phyloP scores from a whole-genome alignment of 179 eudicot genomes.

The Spergularia azorica region DNA sequence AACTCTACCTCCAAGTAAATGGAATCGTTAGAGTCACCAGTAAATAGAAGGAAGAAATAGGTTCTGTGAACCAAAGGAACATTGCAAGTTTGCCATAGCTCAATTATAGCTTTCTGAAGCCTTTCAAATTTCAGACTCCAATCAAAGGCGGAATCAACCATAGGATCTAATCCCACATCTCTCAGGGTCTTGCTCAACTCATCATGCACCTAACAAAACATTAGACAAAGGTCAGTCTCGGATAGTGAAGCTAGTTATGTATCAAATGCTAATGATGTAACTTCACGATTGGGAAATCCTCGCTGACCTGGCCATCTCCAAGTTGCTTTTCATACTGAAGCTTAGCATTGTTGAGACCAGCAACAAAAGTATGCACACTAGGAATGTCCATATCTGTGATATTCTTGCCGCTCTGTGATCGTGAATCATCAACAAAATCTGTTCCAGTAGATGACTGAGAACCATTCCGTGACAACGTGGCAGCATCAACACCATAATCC shows the following conservation, averaged over 20 bases:
- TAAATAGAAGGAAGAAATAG: constrained; percentile 81
- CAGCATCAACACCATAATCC: constrained; percentile 43
- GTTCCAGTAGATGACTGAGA: constrained; percentile 54
- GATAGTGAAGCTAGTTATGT: background rate
- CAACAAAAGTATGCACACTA: constrained; percentile 49
- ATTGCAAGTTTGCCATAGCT: constrained; percentile 80
- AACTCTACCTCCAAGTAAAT: constrained; percentile 89
- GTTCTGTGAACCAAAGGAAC: constrained; percentile 85
- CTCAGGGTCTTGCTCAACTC: constrained; percentile 44
- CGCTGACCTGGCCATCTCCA: constrained; percentile 47
- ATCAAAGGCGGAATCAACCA: constrained; percentile 39
- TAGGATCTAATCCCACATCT: constrained; percentile 55
- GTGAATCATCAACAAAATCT: constrained; percentile 43
- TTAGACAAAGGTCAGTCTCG: constrained; percentile 17
- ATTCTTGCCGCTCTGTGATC: constrained; percentile 38
- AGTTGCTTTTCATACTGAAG: constrained; percentile 57
- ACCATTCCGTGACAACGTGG: constrained; percentile 47
- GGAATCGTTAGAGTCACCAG: constrained; percentile 79
- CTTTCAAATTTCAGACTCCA: constrained; percentile 64
- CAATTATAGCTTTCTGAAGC: constrained; percentile 58
- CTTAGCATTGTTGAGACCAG: constrained; percentile 48
- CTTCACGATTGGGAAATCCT: background rate
- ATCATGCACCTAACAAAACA: constrained; percentile 32
- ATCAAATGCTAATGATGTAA: background rate
- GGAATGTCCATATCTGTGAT: constrained; percentile 36